Evolutionary conservation across 768 basidiomycete genomes (phyloP).

Genomic region (Hypholoma fasciculare): DNA sequence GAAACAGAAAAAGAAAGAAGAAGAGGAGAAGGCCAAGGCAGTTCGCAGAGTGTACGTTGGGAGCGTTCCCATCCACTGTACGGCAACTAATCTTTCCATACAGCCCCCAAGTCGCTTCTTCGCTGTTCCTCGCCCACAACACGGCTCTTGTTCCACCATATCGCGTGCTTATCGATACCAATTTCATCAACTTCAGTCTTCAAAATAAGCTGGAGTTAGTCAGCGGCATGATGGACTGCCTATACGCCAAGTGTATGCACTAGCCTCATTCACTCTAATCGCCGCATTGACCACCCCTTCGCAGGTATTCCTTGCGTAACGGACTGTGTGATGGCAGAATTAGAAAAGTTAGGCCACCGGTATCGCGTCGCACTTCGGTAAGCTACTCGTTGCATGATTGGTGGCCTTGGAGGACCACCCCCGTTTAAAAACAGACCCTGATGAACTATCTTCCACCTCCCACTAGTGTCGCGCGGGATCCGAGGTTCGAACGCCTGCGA

Average conservation of each 20-base stretch:
- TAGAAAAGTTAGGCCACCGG: slow-evolving; percentile 95
- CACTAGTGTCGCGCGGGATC: slow-evolving; percentile 92
- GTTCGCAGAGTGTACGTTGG: slow-evolving; percentile 74
- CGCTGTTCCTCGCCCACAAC: slow-evolving; percentile 94
- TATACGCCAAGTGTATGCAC: slow-evolving; percentile 89
- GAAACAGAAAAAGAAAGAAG: slow-evolving; percentile 85
- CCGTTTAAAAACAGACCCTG: slow-evolving; percentile 1
- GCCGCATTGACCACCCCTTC: slow-evolving; percentile 5
- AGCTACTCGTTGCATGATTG: slow-evolving; percentile 25
- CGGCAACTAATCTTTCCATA: background rate
- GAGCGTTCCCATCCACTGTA: slow-evolving; percentile 8
- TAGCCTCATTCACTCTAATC: background rate
- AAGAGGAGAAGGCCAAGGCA: slow-evolving; percentile 75
- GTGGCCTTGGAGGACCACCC: background rate
- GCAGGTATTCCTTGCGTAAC: slow-evolving; percentile 98
- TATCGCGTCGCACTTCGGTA: slow-evolving; percentile 94
- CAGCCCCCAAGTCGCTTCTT: slow-evolving; percentile 86
- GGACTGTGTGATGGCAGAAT: slow-evolving; percentile 97
- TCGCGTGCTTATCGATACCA: slow-evolving; percentile 96
- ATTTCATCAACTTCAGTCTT: slow-evolving; percentile 98
- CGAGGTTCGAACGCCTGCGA: slow-evolving; percentile 90
- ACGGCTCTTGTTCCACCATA: slow-evolving; percentile 96
- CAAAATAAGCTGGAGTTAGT: slow-evolving; percentile 97
- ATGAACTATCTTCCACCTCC: background rate
- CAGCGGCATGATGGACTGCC: slow-evolving; percentile 99